A percentile compares a stretch with the other conserved stretches of the same genome.
Evolutionary conservation across 768 basidiomycete species (phyloP).

Genomic region (Hygrophorus pudorinus): DNA sequence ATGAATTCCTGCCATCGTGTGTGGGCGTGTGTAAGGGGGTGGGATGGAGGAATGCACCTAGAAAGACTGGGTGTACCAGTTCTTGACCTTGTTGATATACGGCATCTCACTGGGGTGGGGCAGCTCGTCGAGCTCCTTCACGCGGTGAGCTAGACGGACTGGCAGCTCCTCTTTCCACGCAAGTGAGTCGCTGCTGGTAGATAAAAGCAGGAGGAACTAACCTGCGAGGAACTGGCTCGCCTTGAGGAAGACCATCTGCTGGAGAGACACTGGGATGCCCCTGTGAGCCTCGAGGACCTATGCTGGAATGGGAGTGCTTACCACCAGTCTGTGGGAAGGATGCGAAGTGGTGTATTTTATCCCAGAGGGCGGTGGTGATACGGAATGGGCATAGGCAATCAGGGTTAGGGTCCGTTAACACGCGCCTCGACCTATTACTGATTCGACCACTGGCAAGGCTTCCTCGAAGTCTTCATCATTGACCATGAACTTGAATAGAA

Average conservation of each 20-base stretch:
- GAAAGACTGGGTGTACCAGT: no score
- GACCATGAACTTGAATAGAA: no score
- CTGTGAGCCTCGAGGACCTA: not conserved
- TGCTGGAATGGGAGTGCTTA: conserved; percentile 24
- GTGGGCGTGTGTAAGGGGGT: no score
- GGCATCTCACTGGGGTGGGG: conserved; percentile 90
- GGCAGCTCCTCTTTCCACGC: conserved; percentile 75
- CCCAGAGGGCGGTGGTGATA: conserved; percentile 75
- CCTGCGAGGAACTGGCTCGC: conserved; percentile 85
- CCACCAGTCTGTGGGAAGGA: conserved; percentile 91
- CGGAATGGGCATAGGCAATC: conserved; percentile 56
- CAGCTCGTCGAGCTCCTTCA: conserved; percentile 90
- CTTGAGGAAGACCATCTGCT: conserved; percentile 82
- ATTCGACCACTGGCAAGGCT: no score
- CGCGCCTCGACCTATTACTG: no score
- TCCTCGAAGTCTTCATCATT: no score
- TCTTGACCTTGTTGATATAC: conserved; percentile 87
- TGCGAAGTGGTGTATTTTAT: conserved; percentile 84
- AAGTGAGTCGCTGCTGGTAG: not conserved
- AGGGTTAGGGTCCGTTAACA: no score
- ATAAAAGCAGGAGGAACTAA: conserved; percentile 17
- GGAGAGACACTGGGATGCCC: conserved; percentile 62
- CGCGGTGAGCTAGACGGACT: conserved; percentile 88
- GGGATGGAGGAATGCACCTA: no score
- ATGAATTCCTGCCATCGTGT: conserved; percentile 97